Percentiles rank a stretch among this genome's conserved stretches.
Evolutionary conservation across 164 flowering plant species (phyloP).

Genomic region (Chimonanthus praecox): DNA sequence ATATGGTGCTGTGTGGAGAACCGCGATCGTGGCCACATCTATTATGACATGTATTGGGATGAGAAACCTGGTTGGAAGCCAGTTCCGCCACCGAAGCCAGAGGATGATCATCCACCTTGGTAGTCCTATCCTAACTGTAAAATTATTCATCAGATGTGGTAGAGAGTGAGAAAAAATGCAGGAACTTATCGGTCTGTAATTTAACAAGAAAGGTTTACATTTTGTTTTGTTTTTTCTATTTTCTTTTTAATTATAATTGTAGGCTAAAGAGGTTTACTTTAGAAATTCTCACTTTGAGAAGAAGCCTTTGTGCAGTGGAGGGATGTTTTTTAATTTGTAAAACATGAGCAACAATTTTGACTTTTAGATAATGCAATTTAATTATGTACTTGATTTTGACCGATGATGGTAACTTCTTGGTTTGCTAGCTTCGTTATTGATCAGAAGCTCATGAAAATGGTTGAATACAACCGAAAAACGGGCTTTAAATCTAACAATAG

Average conservation of each 20-base stretch:
- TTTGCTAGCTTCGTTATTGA: too few relatives aligned
- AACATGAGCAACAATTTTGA: not conserved
- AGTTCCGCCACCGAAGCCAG: constrained; percentile 52
- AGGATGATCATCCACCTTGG: constrained; percentile 77
- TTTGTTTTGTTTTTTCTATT: not conserved
- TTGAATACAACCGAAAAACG: too few relatives aligned
- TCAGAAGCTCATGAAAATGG: too few relatives aligned
- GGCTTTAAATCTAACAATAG: too few relatives aligned
- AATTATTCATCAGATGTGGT: not conserved
- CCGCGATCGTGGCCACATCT: constrained; percentile 75
- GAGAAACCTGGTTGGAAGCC: constrained; percentile 95
- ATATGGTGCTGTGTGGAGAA: constrained; percentile 86
- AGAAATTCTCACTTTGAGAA: not conserved
- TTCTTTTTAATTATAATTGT: not conserved
- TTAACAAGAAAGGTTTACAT: not conserved
- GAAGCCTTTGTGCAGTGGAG: not conserved
- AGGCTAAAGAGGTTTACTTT: not conserved
- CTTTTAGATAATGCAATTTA: not conserved
- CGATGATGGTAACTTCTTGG: too few relatives aligned
- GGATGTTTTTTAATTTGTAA: not conserved
- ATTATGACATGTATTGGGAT: constrained; percentile 98
- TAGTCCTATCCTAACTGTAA: constrained; percentile 9
- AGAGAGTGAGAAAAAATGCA: not conserved
- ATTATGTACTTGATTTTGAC: not conserved
- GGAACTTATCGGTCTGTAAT: not conserved